Evolutionary conservation across 371 early-diverging fungal species (phyloP).

Genomic region (Mortierella sp.): DNA sequence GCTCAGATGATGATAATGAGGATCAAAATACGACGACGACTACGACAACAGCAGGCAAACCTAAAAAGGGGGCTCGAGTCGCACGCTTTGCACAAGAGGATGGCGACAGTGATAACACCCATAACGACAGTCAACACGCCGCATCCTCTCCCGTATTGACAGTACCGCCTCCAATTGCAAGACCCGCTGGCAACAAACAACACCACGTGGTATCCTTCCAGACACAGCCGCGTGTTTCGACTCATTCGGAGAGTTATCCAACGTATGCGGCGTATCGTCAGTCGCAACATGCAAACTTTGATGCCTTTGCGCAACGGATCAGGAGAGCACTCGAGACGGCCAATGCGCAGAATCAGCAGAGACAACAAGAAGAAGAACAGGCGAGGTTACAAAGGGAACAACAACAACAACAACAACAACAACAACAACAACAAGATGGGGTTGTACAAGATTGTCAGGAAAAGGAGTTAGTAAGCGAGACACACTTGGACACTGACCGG

Average conservation of each 20-base stretch:
- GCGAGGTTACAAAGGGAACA: constrained; percentile 6
- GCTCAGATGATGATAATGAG: not conserved
- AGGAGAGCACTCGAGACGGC: constrained; percentile 28
- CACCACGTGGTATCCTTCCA: constrained; percentile 38
- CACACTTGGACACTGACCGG: no score
- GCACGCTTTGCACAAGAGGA: no score
- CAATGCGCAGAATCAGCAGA: constrained; percentile 1
- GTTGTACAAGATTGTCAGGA: no score
- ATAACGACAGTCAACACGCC: no score
- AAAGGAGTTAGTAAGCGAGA: no score
- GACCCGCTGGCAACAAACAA: not conserved
- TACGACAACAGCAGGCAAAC: no score
- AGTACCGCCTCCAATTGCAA: not conserved
- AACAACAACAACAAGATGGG: constrained; percentile 1
- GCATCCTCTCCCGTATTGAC: not conserved
- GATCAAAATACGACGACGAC: no score
- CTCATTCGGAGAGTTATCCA: constrained; percentile 23
- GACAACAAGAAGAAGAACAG: constrained; percentile 7
- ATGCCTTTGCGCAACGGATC: constrained; percentile 40
- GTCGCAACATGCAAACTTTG: constrained; percentile 36
- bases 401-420: not conserved
- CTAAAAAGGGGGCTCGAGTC: no score
- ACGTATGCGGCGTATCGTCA: constrained; percentile 46
- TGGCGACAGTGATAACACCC: no score
- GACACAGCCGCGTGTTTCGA: constrained; percentile 12